Evolutionary conservation across 352 stramenopile genomes (phyloP), one percentile per base, ranked within the genome.

Genomic region (Pythium aristosporum): DNA sequence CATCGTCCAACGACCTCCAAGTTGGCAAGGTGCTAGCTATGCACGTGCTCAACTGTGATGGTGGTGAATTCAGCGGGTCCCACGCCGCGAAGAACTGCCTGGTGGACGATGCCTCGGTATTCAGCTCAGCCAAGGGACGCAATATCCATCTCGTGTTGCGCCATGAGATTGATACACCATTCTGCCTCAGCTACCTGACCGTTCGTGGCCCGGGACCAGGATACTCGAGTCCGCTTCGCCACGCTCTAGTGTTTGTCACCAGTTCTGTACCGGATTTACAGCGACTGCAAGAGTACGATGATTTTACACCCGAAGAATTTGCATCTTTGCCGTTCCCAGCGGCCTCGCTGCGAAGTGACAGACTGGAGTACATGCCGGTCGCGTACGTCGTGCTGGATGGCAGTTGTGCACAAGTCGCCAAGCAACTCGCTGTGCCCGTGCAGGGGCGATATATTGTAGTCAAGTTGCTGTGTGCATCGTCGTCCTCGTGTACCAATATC

Each of bases 101-200:
- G 32, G 5, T 91, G 23, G 85, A 96, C 46, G 87, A 96, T 61
- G 72, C 77, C 10, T 86, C 81, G 0, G 87, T 96, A 15, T 96
- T 91, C 61, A 96, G 87, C 60, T 94, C 87, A 1, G 53, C 75
- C 0, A 88, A 91, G 53, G 70, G 76, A 25, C 48, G 69, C 18
- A 96, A 94, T 60, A 80, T 94, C 23, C 89, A 93, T 25, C 34
- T 96, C 37, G 77, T 96, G 16, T 47, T 96, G 13, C 87, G 85
- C 23, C 87, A 96, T 59, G 77, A 89, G 21, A 25, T 91, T 2
- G 77, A 96, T 53, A 93, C 85, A 7, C 85, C 84, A 2, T 94
- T 96, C 59, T 92, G 82, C 32, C 47, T 92, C 6, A 92, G 73
- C 42, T 92, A 88, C 53, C 51, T 88, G n/a, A 86, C 63, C 23